phyloP scores from a whole-genome alignment of 75 land plant species.

The Sequoia sempervirens region DNA sequence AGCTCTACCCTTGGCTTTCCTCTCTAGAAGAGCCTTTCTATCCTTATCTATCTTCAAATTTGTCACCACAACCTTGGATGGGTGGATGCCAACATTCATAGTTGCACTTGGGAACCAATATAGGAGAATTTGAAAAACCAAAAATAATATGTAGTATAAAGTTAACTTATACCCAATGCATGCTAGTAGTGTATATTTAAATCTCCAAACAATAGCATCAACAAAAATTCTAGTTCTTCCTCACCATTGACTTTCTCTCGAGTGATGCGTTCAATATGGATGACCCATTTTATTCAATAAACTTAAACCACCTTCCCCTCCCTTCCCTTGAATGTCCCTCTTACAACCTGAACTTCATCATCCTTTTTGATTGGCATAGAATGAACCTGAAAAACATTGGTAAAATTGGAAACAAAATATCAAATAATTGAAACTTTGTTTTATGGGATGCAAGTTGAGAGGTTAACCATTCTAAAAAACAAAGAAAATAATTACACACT shows the following conservation, averaged over 20 bases:
- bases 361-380: conserved; percentile 47
- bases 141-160: neutral
- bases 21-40: conserved; percentile 47
- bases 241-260: conserved; percentile 60
- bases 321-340: conserved; percentile 47
- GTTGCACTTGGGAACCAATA: conserved; percentile 25
- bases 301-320: conserved; percentile 52
- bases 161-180: neutral
- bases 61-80: conserved; percentile 55
- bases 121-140: neutral
- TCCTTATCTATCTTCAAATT: conserved; percentile 63
- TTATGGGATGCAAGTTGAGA: too few relatives aligned
- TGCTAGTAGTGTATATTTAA: neutral
- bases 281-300: conserved; percentile 41
- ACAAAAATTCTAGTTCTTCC: neutral
- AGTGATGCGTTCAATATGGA: conserved; percentile 47
- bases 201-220: neutral
- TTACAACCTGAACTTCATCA: conserved; percentile 47
- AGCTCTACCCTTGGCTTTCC: conserved; percentile 52
- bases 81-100: conserved; percentile 56
- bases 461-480: too few relatives aligned
- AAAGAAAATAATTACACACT: too few relatives aligned
- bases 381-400: conserved; percentile 14
- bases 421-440: neutral
- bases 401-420: neutral